Percentiles rank a stretch among this genome's conserved stretches.
These are phyloP conservation scores for Penicillium sp. DNA, from an alignment of 2,329 filamentous ascomycete species.

Conservation along the genomic window DNA sequence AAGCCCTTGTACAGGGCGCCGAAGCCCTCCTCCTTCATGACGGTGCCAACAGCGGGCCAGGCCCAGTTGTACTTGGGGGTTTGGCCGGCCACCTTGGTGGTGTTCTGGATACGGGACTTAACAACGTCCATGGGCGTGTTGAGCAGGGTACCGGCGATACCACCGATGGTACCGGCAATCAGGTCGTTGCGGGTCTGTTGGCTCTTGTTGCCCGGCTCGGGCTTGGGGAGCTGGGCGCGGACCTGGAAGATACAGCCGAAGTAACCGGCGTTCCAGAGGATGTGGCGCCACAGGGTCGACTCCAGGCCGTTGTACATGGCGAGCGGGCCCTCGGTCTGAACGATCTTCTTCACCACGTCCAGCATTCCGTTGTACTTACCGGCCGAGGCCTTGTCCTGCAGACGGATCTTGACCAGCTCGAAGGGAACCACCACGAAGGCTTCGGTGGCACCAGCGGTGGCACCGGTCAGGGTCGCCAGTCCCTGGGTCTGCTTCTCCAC, in stretches of 20 bases:
- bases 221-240: slow-evolving; percentile 73
- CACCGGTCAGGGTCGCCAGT: slow-evolving; percentile 88
- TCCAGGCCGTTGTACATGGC: slow-evolving; percentile 96
- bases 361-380: slow-evolving; percentile 61
- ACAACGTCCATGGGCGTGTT: slow-evolving; percentile 98
- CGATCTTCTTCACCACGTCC: slow-evolving; percentile 61
- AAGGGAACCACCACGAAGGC: slow-evolving; percentile 97
- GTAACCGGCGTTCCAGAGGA: slow-evolving; percentile 91
- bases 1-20: slow-evolving; percentile 95
- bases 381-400: slow-evolving; percentile 92
- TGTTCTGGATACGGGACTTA: slow-evolving; percentile 98
- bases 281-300: slow-evolving; percentile 93
- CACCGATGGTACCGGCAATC: slow-evolving; percentile 80
- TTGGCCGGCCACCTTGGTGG: slow-evolving; percentile 73
- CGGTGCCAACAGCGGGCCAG: slow-evolving; percentile 78
- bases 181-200: slow-evolving; percentile 83
- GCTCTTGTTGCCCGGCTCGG: slow-evolving; percentile 67
- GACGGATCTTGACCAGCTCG: slow-evolving; percentile 95
- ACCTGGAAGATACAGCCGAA: slow-evolving; percentile 99
- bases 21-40: slow-evolving; percentile 92
- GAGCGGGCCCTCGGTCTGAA: slow-evolving; percentile 76
- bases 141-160: slow-evolving; percentile 82
- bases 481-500: slow-evolving; percentile 84
- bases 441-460: slow-evolving; percentile 91
- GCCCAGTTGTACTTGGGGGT: slow-evolving; percentile 99